Percentiles rank a stretch among this genome's conserved stretches.
These are phyloP conservation scores for Microdochium nivale DNA, from an alignment of 2,329 filamentous ascomycete species.

Conservation along the genomic window DNA sequence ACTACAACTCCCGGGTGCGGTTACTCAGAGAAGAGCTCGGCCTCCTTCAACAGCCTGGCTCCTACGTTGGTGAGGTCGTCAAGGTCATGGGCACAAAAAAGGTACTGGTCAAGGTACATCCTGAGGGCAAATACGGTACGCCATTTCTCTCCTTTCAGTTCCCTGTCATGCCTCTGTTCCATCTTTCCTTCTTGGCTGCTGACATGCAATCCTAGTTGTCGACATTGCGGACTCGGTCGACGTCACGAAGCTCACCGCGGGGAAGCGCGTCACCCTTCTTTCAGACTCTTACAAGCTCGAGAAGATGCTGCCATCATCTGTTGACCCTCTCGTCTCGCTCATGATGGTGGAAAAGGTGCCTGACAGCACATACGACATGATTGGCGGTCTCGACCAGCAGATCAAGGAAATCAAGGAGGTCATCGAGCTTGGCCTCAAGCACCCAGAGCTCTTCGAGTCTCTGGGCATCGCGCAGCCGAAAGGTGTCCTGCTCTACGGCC, in stretches of 20 bases:
- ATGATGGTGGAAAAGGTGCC: constrained; percentile 99
- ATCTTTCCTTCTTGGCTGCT: constrained; percentile 6
- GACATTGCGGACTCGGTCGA: constrained; percentile 93
- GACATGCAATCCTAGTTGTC: constrained; percentile 56
- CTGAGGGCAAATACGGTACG: constrained; percentile 98
- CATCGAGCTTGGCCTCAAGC: constrained; percentile 95
- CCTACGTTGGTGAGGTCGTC: constrained; percentile 98
- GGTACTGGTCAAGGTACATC: constrained; percentile 96
- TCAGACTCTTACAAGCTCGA: constrained; percentile 98
- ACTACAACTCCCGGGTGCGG: constrained; percentile 97
- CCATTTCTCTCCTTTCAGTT: too few relatives aligned
- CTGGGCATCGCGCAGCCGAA: constrained; percentile 97
- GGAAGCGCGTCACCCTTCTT: constrained; percentile 93
- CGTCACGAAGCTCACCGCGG: constrained; percentile 88
- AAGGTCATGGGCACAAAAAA: constrained; percentile 99
- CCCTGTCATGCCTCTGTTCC: too few relatives aligned
- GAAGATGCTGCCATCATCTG: constrained; percentile 95
- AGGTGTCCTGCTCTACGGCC: constrained; percentile 92
- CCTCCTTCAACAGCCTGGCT: constrained; percentile 90
- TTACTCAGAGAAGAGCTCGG: constrained; percentile 92
- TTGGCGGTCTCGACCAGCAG: constrained; percentile 95
- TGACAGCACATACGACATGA: constrained; percentile 99
- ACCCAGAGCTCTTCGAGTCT: constrained; percentile 98
- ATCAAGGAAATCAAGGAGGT: constrained; percentile 99
- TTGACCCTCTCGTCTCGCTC: constrained; percentile 94